These are phyloP conservation scores for Phytophthora pistaciae DNA, from an alignment of 352 stramenopile species.

Conservation along the genomic window DNA sequence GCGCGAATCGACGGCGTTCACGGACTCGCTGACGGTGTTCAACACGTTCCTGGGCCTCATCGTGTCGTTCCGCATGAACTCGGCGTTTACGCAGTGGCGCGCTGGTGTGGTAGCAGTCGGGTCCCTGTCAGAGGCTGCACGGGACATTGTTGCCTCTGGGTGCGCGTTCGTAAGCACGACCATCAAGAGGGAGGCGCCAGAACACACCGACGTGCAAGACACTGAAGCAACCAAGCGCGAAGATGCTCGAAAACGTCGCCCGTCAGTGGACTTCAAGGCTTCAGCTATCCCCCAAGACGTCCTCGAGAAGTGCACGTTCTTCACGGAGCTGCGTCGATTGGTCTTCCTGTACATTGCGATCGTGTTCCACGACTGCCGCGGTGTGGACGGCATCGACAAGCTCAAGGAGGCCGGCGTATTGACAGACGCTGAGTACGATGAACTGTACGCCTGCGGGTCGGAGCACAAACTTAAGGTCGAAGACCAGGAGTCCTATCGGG, in stretches of 20 bases:
- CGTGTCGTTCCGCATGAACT: constrained; percentile 86
- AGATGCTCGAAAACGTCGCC: not conserved
- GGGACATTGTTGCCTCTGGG: constrained; percentile 76
- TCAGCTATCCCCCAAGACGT: constrained; percentile 58
- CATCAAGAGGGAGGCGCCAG: constrained; percentile 30
- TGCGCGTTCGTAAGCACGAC: constrained; percentile 73
- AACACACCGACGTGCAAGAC: not conserved
- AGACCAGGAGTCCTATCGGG: constrained; percentile 54
- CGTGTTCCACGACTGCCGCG: constrained; percentile 81
- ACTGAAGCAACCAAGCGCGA: constrained; percentile 4
- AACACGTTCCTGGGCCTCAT: constrained; percentile 87
- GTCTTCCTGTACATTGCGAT: constrained; percentile 89
- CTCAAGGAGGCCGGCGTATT: constrained; percentile 66
- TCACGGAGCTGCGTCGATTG: constrained; percentile 75
- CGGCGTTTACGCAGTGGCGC: constrained; percentile 83
- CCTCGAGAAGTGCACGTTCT: constrained; percentile 83
- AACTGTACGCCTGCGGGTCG: constrained; percentile 74
- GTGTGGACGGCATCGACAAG: constrained; percentile 73
- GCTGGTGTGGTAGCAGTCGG: constrained; percentile 72
- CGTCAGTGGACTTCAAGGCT: constrained; percentile 20
- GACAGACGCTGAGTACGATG: constrained; percentile 73
- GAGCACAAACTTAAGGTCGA: constrained; percentile 56
- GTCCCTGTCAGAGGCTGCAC: constrained; percentile 65
- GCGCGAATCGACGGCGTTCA: constrained; percentile 75
- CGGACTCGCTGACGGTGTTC: constrained; percentile 85